phyloP scores from a whole-genome alignment of 768 basidiomycete genomes.

The Suillus fuscotomentosus region DNA sequence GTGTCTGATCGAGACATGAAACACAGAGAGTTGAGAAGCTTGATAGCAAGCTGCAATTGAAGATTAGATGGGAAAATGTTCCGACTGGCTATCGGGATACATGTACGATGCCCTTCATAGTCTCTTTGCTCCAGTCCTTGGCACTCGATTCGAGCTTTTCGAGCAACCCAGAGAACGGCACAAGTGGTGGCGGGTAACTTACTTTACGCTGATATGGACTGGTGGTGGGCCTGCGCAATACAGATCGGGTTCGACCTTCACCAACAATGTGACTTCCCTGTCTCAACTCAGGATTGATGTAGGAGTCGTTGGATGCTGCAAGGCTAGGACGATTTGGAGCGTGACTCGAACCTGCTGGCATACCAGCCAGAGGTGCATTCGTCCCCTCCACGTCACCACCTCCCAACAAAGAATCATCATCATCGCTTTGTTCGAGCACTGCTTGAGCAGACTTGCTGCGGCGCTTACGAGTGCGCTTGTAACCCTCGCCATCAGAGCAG shows the following conservation, averaged over 20 bases:
- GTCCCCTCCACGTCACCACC: slow-evolving; percentile 21
- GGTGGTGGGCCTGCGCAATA: slow-evolving; percentile 18
- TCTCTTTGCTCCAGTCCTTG: too few species aligned
- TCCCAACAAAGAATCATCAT: slow-evolving; percentile 22
- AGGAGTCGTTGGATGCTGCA: slow-evolving; percentile 26
- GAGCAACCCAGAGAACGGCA: too few species aligned
- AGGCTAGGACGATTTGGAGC: not conserved
- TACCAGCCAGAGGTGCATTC: slow-evolving; percentile 7
- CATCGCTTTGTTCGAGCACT: slow-evolving; percentile 23
- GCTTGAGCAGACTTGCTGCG: slow-evolving; percentile 38
- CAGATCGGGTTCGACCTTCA: slow-evolving; percentile 27
- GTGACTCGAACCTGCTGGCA: not conserved
- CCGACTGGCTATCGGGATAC: too few species aligned
- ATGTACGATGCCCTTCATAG: too few species aligned
- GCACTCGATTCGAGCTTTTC: too few species aligned
- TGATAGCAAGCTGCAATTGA: too few species aligned
- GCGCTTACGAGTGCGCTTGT: slow-evolving; percentile 60
- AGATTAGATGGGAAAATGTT: too few species aligned
- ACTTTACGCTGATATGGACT: slow-evolving; percentile 21
- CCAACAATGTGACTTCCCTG: slow-evolving; percentile 35
- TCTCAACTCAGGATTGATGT: slow-evolving; percentile 37
- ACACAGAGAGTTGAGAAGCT: too few species aligned
- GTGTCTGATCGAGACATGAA: too few species aligned
- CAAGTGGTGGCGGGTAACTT: too few species aligned
- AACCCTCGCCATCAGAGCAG: slow-evolving; percentile 53